Evolutionary conservation across 2,329 filamentous ascomycete genomes (phyloP).

Genomic region (Gliomastix tumulicola): DNA sequence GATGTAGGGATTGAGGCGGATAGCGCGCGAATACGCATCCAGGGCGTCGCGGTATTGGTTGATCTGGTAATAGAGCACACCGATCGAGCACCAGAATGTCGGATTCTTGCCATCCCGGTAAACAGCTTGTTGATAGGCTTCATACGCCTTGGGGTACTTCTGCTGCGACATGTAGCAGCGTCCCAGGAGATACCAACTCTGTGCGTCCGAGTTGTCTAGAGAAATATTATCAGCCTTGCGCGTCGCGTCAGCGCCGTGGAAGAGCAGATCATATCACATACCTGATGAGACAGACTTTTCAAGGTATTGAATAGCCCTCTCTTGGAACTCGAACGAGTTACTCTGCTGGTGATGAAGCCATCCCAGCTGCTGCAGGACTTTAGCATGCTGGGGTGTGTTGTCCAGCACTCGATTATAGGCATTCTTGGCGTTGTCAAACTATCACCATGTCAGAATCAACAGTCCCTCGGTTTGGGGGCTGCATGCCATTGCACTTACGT

Average conservation of each 20-base stretch:
- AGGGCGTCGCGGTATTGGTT: constrained; percentile 98
- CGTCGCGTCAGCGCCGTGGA: no score
- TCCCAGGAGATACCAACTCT: constrained; percentile 97
- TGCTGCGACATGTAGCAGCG: constrained; percentile 99
- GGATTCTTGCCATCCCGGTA: constrained; percentile 97
- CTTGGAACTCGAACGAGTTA: constrained; percentile 83
- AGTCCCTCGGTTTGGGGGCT: no score
- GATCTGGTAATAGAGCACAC: constrained; percentile 98
- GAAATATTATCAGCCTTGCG: neutral
- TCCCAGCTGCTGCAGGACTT: constrained; percentile 94
- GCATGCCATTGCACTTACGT: constrained; percentile 68
- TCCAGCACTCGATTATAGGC: constrained; percentile 92
- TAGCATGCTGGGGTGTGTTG: constrained; percentile 91
- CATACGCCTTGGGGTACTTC: constrained; percentile 97
- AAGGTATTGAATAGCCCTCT: constrained; percentile 92
- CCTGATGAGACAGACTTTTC: constrained; percentile 93
- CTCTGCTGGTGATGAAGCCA: constrained; percentile 98
- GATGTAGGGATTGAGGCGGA: constrained; percentile 94
- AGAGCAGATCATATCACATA: no score
- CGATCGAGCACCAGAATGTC: constrained; percentile 99
- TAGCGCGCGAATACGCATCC: constrained; percentile 94
- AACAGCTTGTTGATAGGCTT: constrained; percentile 97
- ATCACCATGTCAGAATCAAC: constrained; percentile 25
- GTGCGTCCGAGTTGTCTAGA: constrained; percentile 84
- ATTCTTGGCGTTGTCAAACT: constrained; percentile 90